Conservation (phyloP, 2,329 filamentous ascomycete species). For the Microcyclospora pomicola region DNA sequence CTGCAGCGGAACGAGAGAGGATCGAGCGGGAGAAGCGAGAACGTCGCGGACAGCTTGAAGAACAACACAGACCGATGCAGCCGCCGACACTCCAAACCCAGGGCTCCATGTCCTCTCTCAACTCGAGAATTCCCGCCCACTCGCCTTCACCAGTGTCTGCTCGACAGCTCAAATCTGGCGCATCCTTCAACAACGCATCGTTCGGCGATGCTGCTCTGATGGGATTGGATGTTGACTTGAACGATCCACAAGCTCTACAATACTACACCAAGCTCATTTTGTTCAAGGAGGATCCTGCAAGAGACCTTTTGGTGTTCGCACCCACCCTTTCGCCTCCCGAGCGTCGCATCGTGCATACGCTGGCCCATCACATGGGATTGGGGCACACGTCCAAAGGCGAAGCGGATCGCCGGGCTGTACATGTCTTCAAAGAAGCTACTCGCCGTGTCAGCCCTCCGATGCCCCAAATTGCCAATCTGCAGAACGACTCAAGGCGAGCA, state of each 20-base stretch:
- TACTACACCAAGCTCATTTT: constrained; percentile 84
- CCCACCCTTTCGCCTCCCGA: constrained; percentile 67
- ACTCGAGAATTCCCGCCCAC: constrained; percentile 44
- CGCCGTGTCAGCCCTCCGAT: constrained; percentile 47
- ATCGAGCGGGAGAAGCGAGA: constrained; percentile 97
- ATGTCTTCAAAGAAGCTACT: constrained; percentile 62
- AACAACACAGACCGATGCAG: constrained; percentile 72
- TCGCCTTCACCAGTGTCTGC: constrained; percentile 56
- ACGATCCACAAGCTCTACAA: constrained; percentile 72
- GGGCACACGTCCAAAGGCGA: constrained; percentile 82
- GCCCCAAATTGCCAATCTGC: constrained; percentile 51
- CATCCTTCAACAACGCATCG: constrained; percentile 7
- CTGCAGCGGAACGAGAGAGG: constrained; percentile 80
- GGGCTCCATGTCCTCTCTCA: constrained; percentile 70
- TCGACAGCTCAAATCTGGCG: constrained; percentile 30
- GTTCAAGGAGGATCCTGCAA: constrained; percentile 66
- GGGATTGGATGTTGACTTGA: constrained; percentile 62
- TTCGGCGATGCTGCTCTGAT: constrained; percentile 19
- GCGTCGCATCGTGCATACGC: constrained; percentile 79
- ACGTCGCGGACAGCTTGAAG: constrained; percentile 86
- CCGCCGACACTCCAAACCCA: constrained; percentile 61
- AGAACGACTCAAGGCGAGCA: constrained; percentile 67
- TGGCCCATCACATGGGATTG: constrained; percentile 89
- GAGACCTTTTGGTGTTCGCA: constrained; percentile 76
- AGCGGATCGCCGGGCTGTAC: constrained; percentile 76